Evolutionary conservation across 148 eudicot species (phyloP).

Genomic region (Rhododendron griersonianum): DNA sequence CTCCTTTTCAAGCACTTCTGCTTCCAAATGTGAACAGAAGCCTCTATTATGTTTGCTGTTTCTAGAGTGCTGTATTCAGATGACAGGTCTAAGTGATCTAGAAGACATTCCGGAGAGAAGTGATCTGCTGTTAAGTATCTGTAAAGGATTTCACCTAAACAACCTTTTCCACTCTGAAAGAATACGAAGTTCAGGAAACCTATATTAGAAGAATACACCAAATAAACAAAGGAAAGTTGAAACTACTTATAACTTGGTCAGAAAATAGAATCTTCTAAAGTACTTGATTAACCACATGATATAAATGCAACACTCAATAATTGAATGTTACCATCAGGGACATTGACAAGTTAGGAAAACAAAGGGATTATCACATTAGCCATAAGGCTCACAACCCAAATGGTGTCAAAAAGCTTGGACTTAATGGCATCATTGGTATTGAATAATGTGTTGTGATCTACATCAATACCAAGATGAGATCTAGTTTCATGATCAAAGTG

Average conservation of each 20-base stretch:
- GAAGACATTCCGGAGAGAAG: slow-evolving; percentile 41
- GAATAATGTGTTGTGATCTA: too few species aligned
- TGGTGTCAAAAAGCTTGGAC: not conserved
- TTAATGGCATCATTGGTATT: not conserved
- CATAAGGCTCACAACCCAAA: not conserved
- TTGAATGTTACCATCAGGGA: not conserved
- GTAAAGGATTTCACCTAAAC: slow-evolving; percentile 41
- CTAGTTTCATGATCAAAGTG: too few species aligned
- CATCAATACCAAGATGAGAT: too few species aligned
- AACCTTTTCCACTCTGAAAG: slow-evolving; percentile 40
- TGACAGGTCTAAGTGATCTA: slow-evolving; percentile 39
- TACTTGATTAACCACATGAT: not conserved
- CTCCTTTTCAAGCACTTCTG: slow-evolving; percentile 26
- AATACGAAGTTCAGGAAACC: not conserved
- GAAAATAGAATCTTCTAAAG: not conserved
- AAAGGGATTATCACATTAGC: not conserved
- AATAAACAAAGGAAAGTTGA: not conserved
- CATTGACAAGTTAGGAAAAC: not conserved
- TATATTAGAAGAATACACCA: not conserved
- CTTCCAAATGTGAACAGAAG: slow-evolving; percentile 36
- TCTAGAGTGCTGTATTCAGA: slow-evolving; percentile 43
- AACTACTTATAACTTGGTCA: not conserved
- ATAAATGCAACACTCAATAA: not conserved
- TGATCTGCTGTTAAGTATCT: slow-evolving; percentile 36
- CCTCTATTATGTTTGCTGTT: slow-evolving; percentile 44